Evolutionary conservation across 139 green algal genomes (phyloP), one percentile per base, ranked within the genome.

Genomic region (Tetradesmus obliquus): DNA sequence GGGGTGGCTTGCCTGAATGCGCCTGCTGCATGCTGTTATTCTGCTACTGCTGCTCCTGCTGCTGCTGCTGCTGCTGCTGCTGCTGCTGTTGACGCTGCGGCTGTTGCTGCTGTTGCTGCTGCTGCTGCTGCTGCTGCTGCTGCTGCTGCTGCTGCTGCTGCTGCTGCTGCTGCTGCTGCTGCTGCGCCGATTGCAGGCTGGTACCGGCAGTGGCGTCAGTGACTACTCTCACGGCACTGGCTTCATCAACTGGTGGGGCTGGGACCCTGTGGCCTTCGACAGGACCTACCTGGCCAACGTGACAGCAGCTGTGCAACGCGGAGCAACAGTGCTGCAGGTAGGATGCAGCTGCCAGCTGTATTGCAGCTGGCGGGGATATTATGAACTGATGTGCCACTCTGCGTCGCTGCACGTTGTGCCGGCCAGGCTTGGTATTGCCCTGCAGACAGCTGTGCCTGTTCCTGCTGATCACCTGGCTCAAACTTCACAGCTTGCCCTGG

Each of bases 241-340:
- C 66, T 92, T 92, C 90, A 62, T 92, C 57, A 92, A 92, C 82
- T 92, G 66, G 60, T 92, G 82, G 82, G 90, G 90, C 13, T 92
- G 90, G 90, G 90, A 92, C 55, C 82, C 90, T 2, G 62, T 92
- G 22, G 88, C 80, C 3, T 3, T 24, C 5, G 88, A 91, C 57
- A n/a, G 88, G 8, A 92, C 79, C 2, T 81, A 55, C 32, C 32
- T 92, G 4, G 57, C 88, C 17, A 82, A 89, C 15, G 90, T 92
- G 2, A 92, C 82, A 45, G 69, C 76, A 53, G 51, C 90, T 22
- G 90, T 54, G 1, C 22, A 55, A 54, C 24, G 90, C 7, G 90
- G 90, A 2, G 82, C 20, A 1, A 89, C 82, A 7, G 55, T 86
- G 8, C 17, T 92, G 5, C 74, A 88, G 53, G 88, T 92, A 24